Percentiles rank a stretch among this genome's conserved stretches.
Evolutionary conservation across 2,329 filamentous ascomycete genomes (phyloP).

Genomic region (Chaetomium olivaceum): DNA sequence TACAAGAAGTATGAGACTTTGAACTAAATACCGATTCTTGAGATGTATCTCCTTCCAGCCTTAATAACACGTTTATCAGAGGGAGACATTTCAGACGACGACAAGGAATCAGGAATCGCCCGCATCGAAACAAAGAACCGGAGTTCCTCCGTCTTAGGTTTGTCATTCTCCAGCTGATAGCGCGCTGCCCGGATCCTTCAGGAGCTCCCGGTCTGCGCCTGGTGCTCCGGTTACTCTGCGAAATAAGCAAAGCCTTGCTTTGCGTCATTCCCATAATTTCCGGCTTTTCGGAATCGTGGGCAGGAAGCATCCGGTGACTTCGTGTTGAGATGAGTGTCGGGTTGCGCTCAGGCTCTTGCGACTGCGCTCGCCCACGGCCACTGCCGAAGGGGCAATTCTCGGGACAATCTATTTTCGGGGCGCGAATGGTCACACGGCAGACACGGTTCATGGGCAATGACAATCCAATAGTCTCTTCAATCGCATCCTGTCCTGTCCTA

Average conservation of each 20-base stretch:
- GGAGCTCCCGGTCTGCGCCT: not conserved
- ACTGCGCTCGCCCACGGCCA: not conserved
- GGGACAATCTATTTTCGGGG: slow-evolving; percentile 21
- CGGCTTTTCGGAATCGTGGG: not conserved
- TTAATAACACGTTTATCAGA: not conserved
- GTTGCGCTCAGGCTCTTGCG: not conserved
- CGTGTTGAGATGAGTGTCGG: not conserved
- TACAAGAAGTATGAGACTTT: not conserved
- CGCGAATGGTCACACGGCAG: slow-evolving; percentile 14
- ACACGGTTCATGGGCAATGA: not conserved
- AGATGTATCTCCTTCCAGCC: not conserved
- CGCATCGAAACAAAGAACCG: not conserved
- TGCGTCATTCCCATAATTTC: not conserved
- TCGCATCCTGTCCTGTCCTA: slow-evolving; percentile 14
- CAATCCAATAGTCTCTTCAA: slow-evolving; percentile 23
- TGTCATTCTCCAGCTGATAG: not conserved
- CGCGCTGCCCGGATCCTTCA: not conserved
- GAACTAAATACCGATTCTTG: not conserved
- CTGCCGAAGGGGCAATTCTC: slow-evolving; percentile 21
- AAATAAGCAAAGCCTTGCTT: not conserved
- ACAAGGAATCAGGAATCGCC: not conserved
- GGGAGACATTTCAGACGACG: not conserved
- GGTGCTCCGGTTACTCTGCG: not conserved
- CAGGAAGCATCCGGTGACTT: not conserved
- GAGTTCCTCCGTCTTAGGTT: no score